phyloP scores from a whole-genome alignment of 768 basidiomycete genomes.

The Stropharia rugosoannulata region DNA sequence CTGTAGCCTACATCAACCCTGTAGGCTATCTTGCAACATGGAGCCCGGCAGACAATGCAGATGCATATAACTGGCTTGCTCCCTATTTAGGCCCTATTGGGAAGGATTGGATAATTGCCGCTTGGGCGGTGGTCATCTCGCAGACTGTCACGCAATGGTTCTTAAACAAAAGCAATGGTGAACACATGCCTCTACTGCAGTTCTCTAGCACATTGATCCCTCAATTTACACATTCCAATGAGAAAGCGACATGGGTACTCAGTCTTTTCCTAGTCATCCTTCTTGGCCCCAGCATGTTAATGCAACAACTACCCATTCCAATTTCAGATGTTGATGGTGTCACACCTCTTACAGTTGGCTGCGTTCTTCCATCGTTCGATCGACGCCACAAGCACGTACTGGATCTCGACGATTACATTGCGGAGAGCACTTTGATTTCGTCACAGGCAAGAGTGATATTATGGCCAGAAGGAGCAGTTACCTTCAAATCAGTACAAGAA shows the following conservation, averaged over 20 bases:
- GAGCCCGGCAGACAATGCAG: conserved; percentile 56
- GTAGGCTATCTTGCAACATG: conserved; percentile 73
- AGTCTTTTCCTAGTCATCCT: conserved; percentile 40
- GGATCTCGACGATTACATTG: conserved; percentile 59
- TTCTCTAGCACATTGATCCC: background rate
- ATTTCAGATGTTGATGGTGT: conserved; percentile 32
- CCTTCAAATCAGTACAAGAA: conserved; percentile 53
- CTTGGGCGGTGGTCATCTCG: conserved; percentile 69
- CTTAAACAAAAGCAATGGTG: conserved; percentile 39
- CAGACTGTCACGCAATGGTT: conserved; percentile 55
- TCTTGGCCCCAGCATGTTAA: conserved; percentile 55
- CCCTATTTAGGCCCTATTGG: conserved; percentile 56
- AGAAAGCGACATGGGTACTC: conserved; percentile 33
- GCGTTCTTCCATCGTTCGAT: conserved; percentile 56
- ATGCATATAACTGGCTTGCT: conserved; percentile 64
- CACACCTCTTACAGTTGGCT: conserved; percentile 66
- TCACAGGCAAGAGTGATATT: conserved; percentile 54
- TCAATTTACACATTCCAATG: conserved; percentile 12
- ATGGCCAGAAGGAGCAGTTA: conserved; percentile 82
- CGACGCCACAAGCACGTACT: conserved; percentile 39
- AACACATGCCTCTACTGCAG: conserved; percentile 5
- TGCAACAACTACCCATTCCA: conserved; percentile 37
- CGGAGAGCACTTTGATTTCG: conserved; percentile 48
- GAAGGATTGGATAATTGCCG: conserved; percentile 74
- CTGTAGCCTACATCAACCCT: conserved; percentile 54